These are phyloP conservation scores for Parmales sp. DNA, from an alignment of 108 stramenopile genomes.

Conservation along the genomic window DNA sequence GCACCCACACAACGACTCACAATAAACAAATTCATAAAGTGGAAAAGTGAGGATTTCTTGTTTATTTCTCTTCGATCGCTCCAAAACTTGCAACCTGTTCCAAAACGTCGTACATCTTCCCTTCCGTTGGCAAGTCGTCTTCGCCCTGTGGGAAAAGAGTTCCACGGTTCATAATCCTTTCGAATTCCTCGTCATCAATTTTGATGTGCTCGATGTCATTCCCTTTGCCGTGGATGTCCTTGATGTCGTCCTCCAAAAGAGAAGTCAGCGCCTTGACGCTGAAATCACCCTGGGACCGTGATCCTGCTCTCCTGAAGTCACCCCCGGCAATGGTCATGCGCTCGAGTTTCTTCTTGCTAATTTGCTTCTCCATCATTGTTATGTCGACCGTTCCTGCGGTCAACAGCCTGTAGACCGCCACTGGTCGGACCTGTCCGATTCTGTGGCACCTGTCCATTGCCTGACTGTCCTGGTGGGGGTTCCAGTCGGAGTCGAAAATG, in stretches of 20 bases:
- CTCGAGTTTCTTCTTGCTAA: conserved; percentile 88
- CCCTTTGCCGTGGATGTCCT: conserved; percentile 63
- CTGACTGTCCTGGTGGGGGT: conserved; percentile 85
- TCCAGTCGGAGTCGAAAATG: conserved; percentile 98
- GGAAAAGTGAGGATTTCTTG: too few species aligned
- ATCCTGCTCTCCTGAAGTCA: conserved; percentile 83
- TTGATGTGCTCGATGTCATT: conserved; percentile 56
- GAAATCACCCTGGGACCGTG: conserved; percentile 62
- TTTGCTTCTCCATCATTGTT: conserved; percentile 95
- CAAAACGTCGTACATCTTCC: conserved; percentile 82
- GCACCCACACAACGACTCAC: too few species aligned
- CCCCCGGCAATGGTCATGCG: conserved; percentile 92
- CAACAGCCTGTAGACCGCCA: conserved; percentile 89
- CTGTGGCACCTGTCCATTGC: conserved; percentile 88
- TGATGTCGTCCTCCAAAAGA: conserved; percentile 78
- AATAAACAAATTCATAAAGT: too few species aligned
- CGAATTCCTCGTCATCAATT: conserved; percentile 77
- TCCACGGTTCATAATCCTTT: conserved; percentile 70
- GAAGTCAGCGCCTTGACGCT: conserved; percentile 47
- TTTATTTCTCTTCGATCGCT: too few species aligned
- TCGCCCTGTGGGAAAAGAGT: conserved; percentile 56
- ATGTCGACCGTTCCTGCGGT: conserved; percentile 91
- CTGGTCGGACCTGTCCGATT: conserved; percentile 83
- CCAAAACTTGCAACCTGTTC: too few species aligned
- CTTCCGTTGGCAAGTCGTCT: conserved; percentile 60